Evolutionary conservation across 768 basidiomycete species (phyloP).

Genomic region (Tylopilus vinaceipallidus): DNA sequence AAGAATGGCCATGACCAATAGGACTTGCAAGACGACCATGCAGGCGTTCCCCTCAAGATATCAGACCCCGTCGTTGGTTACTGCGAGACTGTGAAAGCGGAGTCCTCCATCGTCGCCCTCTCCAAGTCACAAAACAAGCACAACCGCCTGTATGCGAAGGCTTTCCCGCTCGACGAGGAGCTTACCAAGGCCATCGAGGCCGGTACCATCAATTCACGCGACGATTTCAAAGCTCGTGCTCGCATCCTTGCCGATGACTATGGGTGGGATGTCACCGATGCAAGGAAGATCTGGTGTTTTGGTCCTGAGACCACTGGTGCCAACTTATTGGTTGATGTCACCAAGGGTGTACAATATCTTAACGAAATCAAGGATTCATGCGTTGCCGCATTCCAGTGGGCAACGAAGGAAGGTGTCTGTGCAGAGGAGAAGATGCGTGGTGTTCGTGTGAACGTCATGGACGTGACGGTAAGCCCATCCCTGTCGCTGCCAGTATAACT

Average conservation of each 20-base stretch:
- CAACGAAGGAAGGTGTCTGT: constrained; percentile 95
- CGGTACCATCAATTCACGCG: constrained; percentile 84
- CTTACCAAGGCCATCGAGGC: constrained; percentile 88
- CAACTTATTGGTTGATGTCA: constrained; percentile 95
- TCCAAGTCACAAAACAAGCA: constrained; percentile 99
- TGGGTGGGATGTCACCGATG: constrained; percentile 99
- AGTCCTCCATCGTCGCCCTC: constrained; percentile 93
- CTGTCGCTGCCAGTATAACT: neutral
- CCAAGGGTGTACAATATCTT: constrained; percentile 98
- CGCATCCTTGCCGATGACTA: constrained; percentile 94
- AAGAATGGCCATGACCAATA: constrained; percentile 30
- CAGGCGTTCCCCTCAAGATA: constrained; percentile 97
- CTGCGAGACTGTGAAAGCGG: constrained; percentile 94
- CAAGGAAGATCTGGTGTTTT: constrained; percentile 99
- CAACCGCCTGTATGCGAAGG: constrained; percentile 96
- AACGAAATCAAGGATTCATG: constrained; percentile 99
- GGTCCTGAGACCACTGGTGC: constrained; percentile 97
- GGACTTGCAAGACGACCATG: constrained; percentile 99
- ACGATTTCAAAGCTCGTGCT: constrained; percentile 97
- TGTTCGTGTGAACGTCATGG: constrained; percentile 91
- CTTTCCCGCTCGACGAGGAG: constrained; percentile 91
- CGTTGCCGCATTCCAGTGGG: constrained; percentile 99
- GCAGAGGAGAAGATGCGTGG: constrained; percentile 99
- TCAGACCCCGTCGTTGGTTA: constrained; percentile 98
- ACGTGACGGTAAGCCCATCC: constrained; percentile 75